Evolutionary conservation across 352 stramenopile species (phyloP).

Genomic region (Globisporangium acanthophoron): DNA sequence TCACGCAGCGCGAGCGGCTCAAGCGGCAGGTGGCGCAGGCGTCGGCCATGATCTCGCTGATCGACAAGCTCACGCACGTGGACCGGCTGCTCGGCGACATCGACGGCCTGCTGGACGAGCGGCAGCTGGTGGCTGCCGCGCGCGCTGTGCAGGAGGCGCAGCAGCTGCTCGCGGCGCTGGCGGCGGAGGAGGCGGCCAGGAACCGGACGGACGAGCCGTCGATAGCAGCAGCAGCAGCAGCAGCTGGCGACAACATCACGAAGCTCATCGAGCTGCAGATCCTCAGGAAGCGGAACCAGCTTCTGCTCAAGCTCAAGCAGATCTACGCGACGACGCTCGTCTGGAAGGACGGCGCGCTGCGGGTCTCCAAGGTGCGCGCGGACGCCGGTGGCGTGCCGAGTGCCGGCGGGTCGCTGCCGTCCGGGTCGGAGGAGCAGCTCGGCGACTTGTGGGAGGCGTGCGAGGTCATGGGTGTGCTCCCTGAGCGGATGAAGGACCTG

Average conservation of each 20-base stretch:
- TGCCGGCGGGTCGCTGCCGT: neutral
- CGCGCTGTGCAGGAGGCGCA: constrained; percentile 34
- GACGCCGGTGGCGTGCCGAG: neutral
- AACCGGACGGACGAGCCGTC: neutral
- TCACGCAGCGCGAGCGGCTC: constrained; percentile 51
- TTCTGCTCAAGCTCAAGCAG: constrained; percentile 41
- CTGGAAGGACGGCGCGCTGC: constrained; percentile 39
- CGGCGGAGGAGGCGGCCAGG: constrained; percentile 7
- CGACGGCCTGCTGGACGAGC: constrained; percentile 38
- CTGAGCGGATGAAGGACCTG: constrained; percentile 41
- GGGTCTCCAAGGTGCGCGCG: constrained; percentile 10
- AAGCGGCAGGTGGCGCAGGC: constrained; percentile 61
- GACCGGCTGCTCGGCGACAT: constrained; percentile 45
- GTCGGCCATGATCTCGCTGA: constrained; percentile 46
- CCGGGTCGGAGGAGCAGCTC: constrained; percentile 14
- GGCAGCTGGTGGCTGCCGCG: constrained; percentile 39
- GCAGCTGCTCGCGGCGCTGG: constrained; percentile 24
- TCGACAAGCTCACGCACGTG: constrained; percentile 65
- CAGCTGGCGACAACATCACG: constrained; percentile 19
- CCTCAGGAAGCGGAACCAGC: constrained; percentile 44
- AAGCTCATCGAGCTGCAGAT: constrained; percentile 41
- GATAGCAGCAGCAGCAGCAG: neutral
- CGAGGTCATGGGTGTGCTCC: constrained; percentile 36
- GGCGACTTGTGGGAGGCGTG: constrained; percentile 55
- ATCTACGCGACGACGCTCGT: constrained; percentile 33